Base-by-base conservation (phyloP, 73 alveolate species). In the Tetrahymena malaccensis region DNA sequence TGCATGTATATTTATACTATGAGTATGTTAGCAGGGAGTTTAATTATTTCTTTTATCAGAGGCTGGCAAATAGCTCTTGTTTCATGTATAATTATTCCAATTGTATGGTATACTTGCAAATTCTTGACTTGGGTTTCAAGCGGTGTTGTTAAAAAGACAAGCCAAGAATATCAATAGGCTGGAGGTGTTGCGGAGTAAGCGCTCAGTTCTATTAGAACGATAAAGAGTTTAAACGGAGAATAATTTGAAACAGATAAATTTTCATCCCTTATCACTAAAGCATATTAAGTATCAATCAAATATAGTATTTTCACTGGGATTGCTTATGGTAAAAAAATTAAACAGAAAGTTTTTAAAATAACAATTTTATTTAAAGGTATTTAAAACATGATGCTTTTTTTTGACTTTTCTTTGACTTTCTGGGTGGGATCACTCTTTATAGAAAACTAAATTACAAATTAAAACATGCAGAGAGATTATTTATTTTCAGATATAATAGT, bases 131-230 rank as follows among this genome's bases (percentile, higher is more conserved):
- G 85, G 85, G 85, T 56, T 22, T 56, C 85, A 22, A 56, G 33
- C 11, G 85, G 85, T 56, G 85, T 56, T 9, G 85, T 56, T 4
- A 56, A 25, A 56, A 56, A 56, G 85, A 96, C 93, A 35, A 93
- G 97, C 96, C 55, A 84, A 98, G 97, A 43, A 85, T 96, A 95
- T 95, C 85, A 94, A 34, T 94, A 94, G 56, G 99, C 96, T 95
- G 98, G 55, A 94, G 98, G 93, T 85, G 93, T 89, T 22, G 99
- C 99, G 25, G 99, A 98, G 94, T 96, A 98, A 96, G 98, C 98
- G 12, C 95, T 98, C 43, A 94, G 95, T 94, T 98, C 98, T 17
- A 97, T 98, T 33, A 97, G 96, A 94, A 97, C 99, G 11, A 99
- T 98, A 19, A 96, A 94, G 21, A 97, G 98, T 84, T 84, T 96